Evolutionary conservation across 257 asterid species (phyloP).

Genomic region (Primulina huaijiensis): DNA sequence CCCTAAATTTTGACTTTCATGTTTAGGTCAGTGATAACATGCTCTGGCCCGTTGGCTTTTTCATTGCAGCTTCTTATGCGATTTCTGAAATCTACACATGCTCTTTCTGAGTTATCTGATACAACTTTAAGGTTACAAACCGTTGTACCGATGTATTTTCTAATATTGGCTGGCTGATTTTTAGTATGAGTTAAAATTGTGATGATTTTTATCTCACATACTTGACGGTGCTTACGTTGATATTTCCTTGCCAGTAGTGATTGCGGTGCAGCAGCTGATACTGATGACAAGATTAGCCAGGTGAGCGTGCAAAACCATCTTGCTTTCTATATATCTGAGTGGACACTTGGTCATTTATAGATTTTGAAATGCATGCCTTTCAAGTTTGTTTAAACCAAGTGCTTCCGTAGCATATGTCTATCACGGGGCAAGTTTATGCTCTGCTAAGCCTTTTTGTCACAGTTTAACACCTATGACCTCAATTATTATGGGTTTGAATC

Average conservation of each 20-base stretch:
- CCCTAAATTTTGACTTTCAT: neutral
- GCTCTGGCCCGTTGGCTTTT: neutral
- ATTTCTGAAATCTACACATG: neutral
- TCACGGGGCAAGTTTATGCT: neutral
- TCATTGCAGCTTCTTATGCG: neutral
- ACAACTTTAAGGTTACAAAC: neutral
- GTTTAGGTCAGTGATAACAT: neutral
- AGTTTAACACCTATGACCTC: too few species aligned
- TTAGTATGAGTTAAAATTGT: neutral
- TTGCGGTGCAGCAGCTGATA: constrained; percentile 25
- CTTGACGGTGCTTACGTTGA: constrained; percentile 21
- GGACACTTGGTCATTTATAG: neutral
- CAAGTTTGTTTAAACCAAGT: neutral
- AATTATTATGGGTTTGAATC: too few species aligned
- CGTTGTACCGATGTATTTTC: neutral
- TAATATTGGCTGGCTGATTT: neutral
- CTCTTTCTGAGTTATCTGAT: neutral
- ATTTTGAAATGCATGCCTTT: neutral
- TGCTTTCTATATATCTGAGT: constrained; percentile 9
- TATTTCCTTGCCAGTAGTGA: constrained; percentile 31
- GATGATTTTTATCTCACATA: constrained; percentile 2
- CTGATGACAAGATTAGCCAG: constrained; percentile 43
- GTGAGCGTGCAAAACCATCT: constrained; percentile 29
- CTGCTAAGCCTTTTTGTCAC: neutral
- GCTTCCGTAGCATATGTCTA: neutral